Evolutionary conservation across 352 stramenopile species (phyloP).

Genomic region (Phytophthora foliorum): DNA sequence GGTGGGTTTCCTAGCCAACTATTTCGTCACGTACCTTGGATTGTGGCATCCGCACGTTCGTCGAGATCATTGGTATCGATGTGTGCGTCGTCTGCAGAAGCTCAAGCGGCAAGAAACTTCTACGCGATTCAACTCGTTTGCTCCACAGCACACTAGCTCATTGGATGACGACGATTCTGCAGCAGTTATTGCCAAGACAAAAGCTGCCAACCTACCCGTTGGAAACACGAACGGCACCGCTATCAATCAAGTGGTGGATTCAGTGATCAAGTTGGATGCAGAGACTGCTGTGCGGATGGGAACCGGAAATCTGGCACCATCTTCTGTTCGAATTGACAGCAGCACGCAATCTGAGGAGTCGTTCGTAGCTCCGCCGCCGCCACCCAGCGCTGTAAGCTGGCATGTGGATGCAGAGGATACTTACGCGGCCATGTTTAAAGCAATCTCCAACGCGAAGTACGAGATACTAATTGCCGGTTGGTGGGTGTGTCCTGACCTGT

Average conservation of each 20-base stretch:
- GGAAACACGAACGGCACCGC: slow-evolving; percentile 19
- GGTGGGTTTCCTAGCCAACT: slow-evolving; percentile 76
- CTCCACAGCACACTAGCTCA: slow-evolving; percentile 64
- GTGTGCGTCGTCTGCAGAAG: slow-evolving; percentile 76
- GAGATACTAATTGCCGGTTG: slow-evolving; percentile 93
- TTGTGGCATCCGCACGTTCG: slow-evolving; percentile 88
- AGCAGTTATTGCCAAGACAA: slow-evolving; percentile 40
- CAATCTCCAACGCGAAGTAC: slow-evolving; percentile 88
- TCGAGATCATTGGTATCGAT: slow-evolving; percentile 87
- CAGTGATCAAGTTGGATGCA: slow-evolving; percentile 42
- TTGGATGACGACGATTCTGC: slow-evolving; percentile 46
- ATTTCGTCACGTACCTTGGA: slow-evolving; percentile 82
- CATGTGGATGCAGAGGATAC: slow-evolving; percentile 90
- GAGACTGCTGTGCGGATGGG: slow-evolving; percentile 37
- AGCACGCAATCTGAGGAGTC: slow-evolving; percentile 73
- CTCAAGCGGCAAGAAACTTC: slow-evolving; percentile 80
- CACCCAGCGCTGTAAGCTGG: slow-evolving; percentile 79
- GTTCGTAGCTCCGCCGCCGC: slow-evolving; percentile 49
- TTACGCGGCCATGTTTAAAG: slow-evolving; percentile 88
- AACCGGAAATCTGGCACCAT: slow-evolving; percentile 27
- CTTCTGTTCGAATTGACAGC: slow-evolving; percentile 51
- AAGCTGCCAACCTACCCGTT: slow-evolving; percentile 28
- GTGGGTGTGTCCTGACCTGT: slow-evolving; percentile 90
- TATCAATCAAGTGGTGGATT: slow-evolving; percentile 47
- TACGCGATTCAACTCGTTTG: slow-evolving; percentile 85